A percentile compares a stretch with the other conserved stretches of the same genome.
Conservation (phyloP, 2,329 filamentous ascomycete species). For the Metarhizium humberi region DNA sequence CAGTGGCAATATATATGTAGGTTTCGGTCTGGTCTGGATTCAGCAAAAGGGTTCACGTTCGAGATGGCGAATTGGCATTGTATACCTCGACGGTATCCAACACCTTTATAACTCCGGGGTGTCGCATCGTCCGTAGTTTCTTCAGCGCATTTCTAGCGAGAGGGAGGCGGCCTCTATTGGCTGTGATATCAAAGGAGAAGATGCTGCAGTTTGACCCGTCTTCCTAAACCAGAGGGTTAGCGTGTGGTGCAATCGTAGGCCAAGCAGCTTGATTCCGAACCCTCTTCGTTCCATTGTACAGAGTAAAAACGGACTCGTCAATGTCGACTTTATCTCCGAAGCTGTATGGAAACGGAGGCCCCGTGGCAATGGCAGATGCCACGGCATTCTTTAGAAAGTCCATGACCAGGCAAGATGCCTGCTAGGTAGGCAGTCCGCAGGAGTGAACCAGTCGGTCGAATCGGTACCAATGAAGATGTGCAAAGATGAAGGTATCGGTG, state of each 20-base stretch:
- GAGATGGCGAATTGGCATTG: neutral
- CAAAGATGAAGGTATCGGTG: neutral
- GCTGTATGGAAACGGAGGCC: conserved; percentile 82
- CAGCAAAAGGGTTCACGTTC: conserved; percentile 10
- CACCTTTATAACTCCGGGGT: conserved; percentile 91
- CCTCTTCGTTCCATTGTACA: conserved; percentile 88
- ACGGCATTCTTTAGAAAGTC: conserved; percentile 97
- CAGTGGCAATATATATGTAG: conserved; percentile 93
- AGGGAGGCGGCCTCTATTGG: conserved; percentile 72
- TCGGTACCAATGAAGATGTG: neutral
- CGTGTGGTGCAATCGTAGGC: neutral
- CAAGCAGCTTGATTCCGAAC: conserved; percentile 30
- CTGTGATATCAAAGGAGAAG: conserved; percentile 83
- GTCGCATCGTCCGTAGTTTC: conserved; percentile 84
- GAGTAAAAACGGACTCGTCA: conserved; percentile 90
- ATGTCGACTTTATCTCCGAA: conserved; percentile 91
- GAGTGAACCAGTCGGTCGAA: neutral
- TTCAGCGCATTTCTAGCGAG: conserved; percentile 89
- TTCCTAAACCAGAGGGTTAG: conserved; percentile 48
- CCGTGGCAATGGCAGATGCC: conserved; percentile 91
- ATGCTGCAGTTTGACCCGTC: conserved; percentile 92
- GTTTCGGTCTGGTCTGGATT: conserved; percentile 63
- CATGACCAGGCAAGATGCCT: conserved; percentile 45
- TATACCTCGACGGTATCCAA: conserved; percentile 83
- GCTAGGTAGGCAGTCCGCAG: neutral